Percentiles rank a stretch among this genome's conserved stretches.
These are phyloP conservation scores for Magnolia changhungtana DNA, from an alignment of 164 flowering plant species.

Conservation along the genomic window DNA sequence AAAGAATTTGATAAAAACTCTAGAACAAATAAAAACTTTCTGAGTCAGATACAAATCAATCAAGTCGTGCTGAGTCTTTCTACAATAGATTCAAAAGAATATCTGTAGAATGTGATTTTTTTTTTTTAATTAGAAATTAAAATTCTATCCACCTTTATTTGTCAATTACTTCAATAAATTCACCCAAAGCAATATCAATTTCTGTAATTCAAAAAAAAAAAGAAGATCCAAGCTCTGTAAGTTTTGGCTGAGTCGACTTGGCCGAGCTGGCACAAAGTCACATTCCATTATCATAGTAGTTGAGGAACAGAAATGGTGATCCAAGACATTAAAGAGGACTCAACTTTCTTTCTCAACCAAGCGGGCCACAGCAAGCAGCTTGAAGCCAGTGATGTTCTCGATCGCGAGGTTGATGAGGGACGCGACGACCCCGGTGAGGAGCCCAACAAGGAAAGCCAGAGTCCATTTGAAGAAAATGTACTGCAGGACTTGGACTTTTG, in stretches of 20 bases:
- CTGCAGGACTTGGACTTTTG: slow-evolving; percentile 64
- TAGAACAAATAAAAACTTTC: not conserved
- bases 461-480: slow-evolving; percentile 78
- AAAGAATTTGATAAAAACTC: too few relatives aligned
- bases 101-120: too few relatives aligned
- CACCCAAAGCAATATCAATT: too few relatives aligned
- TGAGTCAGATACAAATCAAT: not conserved
- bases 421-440: slow-evolving; percentile 73
- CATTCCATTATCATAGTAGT: not conserved
- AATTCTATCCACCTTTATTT: too few relatives aligned
- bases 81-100: too few relatives aligned
- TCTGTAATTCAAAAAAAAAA: too few relatives aligned
- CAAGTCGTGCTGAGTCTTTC: not conserved
- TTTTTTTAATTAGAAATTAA: too few relatives aligned
- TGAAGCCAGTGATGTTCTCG: slow-evolving; percentile 88
- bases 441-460: slow-evolving; percentile 74
- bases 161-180: too few relatives aligned
- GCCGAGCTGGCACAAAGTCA: not conserved
- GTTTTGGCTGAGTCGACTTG: too few relatives aligned
- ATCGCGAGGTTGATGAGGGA: slow-evolving; percentile 80
- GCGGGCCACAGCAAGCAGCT: slow-evolving; percentile 46
- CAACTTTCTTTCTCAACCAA: slow-evolving; percentile 52
- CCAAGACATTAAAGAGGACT: not conserved
- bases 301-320: slow-evolving; percentile 4
- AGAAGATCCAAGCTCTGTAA: too few relatives aligned